Base-by-base conservation (phyloP, 345 rosid genomes). In the Salix brachista region DNA sequence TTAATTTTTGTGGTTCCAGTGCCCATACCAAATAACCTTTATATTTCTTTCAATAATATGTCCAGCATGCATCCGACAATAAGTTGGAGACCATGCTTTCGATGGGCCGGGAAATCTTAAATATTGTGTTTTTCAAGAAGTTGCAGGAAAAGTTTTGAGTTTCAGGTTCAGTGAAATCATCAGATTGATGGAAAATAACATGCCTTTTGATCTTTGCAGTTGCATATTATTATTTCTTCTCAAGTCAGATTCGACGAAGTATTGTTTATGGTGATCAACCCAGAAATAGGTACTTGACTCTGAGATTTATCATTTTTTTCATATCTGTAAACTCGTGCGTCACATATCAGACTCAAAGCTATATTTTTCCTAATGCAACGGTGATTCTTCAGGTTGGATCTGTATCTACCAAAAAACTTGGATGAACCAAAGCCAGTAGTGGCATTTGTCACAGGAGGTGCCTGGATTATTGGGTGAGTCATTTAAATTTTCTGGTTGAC, bases 361-460 rank as follows among this genome's bases (percentile, higher is more conserved):
- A 18, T 36, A 10, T 30, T 48, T 62, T 79, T 17, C 70, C 19
- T 41, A 36, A 41, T 71, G 54, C 34, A 69, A 52, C 26, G 44
- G 61, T 67, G 78, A 19, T 42, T 67, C 74, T 73, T 21, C 69
- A 81, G 84, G 84, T 42, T 81, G 84, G 84, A 81, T 74, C 69
- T 81, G 46, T 78, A 81, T 58, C 65, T 81, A 54, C 84, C 84
- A 17, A 44, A 58, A 74, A 77, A 30, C 46, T 50, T 23, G n/a
- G 78, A 81, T 70, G 81, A 67, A 62, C 78, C 69, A 18, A 81
- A 74, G 78, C 84, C 84, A 74, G 84, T 78, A 7, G 79, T 81
- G 19, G 81, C 78, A 64, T 81, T 81, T 78, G 84, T 81, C 34
- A 81, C 84, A 48, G 84, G 84, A 41, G 84, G 84, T 77, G 84